A percentile compares a stretch with the other conserved stretches of the same genome.
Conservation (phyloP, 2,329 filamentous ascomycete genomes). For the Botrytis elliptica region DNA sequence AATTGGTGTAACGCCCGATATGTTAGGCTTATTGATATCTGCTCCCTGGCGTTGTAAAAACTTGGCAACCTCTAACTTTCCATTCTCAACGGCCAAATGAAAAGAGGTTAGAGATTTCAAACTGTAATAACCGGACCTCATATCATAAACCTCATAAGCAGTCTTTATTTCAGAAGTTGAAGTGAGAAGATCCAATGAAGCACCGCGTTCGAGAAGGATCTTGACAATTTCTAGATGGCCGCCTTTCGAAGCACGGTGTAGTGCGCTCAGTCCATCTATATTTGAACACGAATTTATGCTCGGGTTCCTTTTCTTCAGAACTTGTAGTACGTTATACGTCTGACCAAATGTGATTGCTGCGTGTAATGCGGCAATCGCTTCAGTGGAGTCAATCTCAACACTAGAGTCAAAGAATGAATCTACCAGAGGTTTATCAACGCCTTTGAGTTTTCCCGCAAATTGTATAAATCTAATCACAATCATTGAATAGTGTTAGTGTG, state of each 20-base stretch:
- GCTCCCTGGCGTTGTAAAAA: too few species aligned
- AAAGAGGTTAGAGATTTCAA: too few species aligned
- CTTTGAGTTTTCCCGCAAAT: not conserved
- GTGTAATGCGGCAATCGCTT: not conserved
- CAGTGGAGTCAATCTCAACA: not conserved
- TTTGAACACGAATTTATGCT: not conserved
- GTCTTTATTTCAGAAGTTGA: not conserved
- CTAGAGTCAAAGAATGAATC: not conserved
- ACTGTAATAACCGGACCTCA: too few species aligned
- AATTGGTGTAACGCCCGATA: too few species aligned
- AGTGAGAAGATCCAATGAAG: not conserved
- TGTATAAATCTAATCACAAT: not conserved
- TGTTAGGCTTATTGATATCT: too few species aligned
- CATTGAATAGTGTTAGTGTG: not conserved
- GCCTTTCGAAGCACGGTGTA: constrained; percentile 15
- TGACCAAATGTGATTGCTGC: not conserved
- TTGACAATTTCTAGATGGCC: not conserved
- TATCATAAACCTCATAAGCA: too few species aligned
- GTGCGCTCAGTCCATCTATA: not conserved
- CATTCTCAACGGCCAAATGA: too few species aligned
- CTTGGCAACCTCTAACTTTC: too few species aligned
- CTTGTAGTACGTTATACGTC: not conserved
- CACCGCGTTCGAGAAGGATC: not conserved
- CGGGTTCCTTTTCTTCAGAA: not conserved
- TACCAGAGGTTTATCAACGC: not conserved